These are phyloP conservation scores for Hypoxylon sp. DNA, from an alignment of 2,329 filamentous ascomycete genomes.

Conservation along the genomic window DNA sequence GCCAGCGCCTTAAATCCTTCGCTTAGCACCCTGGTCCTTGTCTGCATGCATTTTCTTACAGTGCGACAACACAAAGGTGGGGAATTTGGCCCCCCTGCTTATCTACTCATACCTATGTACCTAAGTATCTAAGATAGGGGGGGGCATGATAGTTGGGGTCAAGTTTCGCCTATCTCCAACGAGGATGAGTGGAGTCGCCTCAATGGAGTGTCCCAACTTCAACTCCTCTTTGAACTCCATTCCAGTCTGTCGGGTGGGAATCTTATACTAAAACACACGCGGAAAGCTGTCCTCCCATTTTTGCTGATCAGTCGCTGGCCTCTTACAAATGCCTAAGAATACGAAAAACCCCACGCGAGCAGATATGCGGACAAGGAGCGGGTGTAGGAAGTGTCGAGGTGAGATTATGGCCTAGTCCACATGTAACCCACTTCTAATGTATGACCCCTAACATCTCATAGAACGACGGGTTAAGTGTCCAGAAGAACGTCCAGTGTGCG, in stretches of 20 bases:
- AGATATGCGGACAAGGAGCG: conserved; percentile 38
- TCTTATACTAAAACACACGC: not conserved
- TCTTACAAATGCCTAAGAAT: not conserved
- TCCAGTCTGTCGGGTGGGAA: not conserved
- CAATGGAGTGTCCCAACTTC: conserved; percentile 11
- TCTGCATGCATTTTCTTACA: not conserved
- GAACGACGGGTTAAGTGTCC: conserved; percentile 41
- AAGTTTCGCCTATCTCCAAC: conserved; percentile 11
- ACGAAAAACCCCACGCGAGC: conserved; percentile 18
- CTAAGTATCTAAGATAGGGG: not conserved
- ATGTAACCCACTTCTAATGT: not conserved
- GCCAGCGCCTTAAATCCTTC: not conserved
- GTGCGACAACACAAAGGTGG: not conserved
- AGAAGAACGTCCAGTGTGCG: conserved; percentile 38
- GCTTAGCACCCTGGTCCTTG: conserved; percentile 1
- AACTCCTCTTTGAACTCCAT: conserved; percentile 18
- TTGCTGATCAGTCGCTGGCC: conserved; percentile 8
- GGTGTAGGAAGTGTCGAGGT: conserved; percentile 38
- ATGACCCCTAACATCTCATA: conserved; percentile 9
- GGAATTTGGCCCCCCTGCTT: not conserved
- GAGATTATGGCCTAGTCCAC: conserved; percentile 15
- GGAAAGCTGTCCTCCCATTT: conserved; percentile 4
- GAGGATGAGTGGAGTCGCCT: conserved; percentile 21
- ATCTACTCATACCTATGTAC: not conserved
- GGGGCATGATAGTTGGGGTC: conserved; percentile 1